Evolutionary conservation across 176 grass and related monocot genomes (phyloP).

Genomic region (Luzula sylvatica): DNA sequence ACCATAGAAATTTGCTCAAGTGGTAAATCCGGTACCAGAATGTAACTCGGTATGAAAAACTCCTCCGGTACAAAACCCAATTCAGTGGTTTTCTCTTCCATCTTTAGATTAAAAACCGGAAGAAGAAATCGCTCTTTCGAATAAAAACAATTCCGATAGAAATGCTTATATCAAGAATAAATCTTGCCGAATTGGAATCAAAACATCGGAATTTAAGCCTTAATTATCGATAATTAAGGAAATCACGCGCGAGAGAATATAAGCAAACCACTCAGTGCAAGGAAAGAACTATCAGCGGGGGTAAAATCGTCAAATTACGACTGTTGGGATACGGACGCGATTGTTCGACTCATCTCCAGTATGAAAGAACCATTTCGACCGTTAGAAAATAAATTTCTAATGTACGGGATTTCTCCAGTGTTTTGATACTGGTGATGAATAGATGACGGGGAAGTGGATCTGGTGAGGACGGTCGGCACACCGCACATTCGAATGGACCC

Average conservation of each 20-base stretch:
- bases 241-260: background rate
- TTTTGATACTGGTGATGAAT: too few species aligned
- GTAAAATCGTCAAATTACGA: background rate
- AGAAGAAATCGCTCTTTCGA: background rate
- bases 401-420: too few species aligned
- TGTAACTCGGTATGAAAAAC: conserved; percentile 71
- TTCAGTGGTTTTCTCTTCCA: conserved; percentile 22
- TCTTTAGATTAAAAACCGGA: conserved; percentile 34
- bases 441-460: too few species aligned
- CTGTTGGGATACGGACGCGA: background rate
- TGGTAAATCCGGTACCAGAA: conserved; percentile 34
- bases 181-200: too few species aligned
- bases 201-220: background rate
- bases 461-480: too few species aligned
- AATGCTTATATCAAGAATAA: too few species aligned
- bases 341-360: background rate
- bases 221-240: background rate
- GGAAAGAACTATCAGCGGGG: conserved; percentile 3
- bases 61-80: conserved; percentile 37
- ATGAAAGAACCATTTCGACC: background rate
- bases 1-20: conserved; percentile 24
- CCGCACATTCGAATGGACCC: too few species aligned
- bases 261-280: conserved; percentile 9
- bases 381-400: too few species aligned
- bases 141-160: too few species aligned